Base-by-base conservation (phyloP, 2,329 filamentous ascomycete species). In the Xylariomycetidae sp. region DNA sequence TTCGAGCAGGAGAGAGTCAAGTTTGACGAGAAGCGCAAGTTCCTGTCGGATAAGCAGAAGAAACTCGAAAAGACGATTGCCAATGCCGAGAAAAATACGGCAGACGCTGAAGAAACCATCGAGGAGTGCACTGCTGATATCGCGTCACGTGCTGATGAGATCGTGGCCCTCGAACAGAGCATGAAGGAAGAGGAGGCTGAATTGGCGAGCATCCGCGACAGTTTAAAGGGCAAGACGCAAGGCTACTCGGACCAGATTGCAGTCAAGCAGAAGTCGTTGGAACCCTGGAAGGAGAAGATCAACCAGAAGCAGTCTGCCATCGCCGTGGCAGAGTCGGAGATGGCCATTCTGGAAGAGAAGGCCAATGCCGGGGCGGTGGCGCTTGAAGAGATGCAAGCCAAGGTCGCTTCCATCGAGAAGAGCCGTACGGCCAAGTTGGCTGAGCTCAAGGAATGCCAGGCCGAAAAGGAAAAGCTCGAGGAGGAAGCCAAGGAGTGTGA, bases 1-100 rank as follows among this genome's bases (percentile, higher is more conserved):
- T 88, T 93, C 42, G 93, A 98, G 54, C 95, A 96, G 56, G 92
- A 96, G 54, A 81, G 82, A 15, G 92, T 98, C 61, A 98, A 98
- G 55, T 89, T 94, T 47, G 90, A 96, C 45, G 93, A 98, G 61
- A 96, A 96, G 69, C 82, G 83, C 58, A 98, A 98, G 57, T 96
- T 96, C 59, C 64, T 98, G 45, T 69, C 75, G 2, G 82, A 82
- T 52, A 98, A 98, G 65, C 82, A 85, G 50, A 95, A 92, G 67
- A 98, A 98, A 64, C 73, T 95, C 10, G 87, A 96, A 46, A 96
- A 95, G 65, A 76, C 82, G 0, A 85, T 92, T 40, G 71, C 79
- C 34, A 82, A 80, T 28, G 86, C 85, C 39, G 85, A 85, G 43
- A 79, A 82, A 37, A 78, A 82, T 5, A 75, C 78, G 1, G 72